A percentile compares a stretch with the other conserved stretches of the same genome.
Conservation (phyloP, 139 green algal species). For the Closterium sp. region DNA sequence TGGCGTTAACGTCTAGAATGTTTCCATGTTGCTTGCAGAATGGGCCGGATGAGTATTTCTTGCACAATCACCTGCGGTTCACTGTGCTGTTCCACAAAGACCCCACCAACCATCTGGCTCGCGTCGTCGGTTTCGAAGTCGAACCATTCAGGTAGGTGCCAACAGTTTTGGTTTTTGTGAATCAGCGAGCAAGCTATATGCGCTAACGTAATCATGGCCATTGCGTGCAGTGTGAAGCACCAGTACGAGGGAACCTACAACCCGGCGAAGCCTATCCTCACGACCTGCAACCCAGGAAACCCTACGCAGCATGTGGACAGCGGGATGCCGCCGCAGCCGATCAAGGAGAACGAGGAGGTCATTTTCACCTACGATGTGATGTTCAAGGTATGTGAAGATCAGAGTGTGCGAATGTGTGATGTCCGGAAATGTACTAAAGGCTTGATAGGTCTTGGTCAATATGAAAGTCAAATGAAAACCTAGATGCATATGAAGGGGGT, state of each 20-base stretch:
- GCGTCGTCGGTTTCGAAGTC: slow-evolving; percentile 98
- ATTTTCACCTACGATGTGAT: slow-evolving; percentile 97
- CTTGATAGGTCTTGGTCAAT: neutral
- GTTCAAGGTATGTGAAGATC: slow-evolving; percentile 23
- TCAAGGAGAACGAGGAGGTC: slow-evolving; percentile 81
- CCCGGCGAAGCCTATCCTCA: slow-evolving; percentile 64
- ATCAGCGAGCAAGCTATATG: neutral
- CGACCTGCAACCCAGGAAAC: slow-evolving; percentile 82
- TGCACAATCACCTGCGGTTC: slow-evolving; percentile 98
- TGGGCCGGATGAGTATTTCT: slow-evolving; percentile 71
- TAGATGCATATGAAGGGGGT: too few relatives aligned
- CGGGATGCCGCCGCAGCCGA: slow-evolving; percentile 69
- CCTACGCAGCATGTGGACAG: slow-evolving; percentile 77
- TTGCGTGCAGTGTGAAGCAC: slow-evolving; percentile 79
- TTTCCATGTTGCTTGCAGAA: slow-evolving; percentile 40
- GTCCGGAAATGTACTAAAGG: neutral
- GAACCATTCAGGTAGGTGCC: slow-evolving; percentile 64
- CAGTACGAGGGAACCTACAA: slow-evolving; percentile 79
- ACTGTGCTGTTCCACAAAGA: slow-evolving; percentile 96
- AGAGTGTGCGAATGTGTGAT: neutral
- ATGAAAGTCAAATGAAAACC: too few relatives aligned
- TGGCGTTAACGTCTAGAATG: neutral
- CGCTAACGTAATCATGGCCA: neutral
- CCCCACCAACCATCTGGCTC: slow-evolving; percentile 68
- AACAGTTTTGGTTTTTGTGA: neutral